Base-by-base conservation (phyloP, 2,329 filamentous ascomycete species). In the Dactylellina leptospora region DNA sequence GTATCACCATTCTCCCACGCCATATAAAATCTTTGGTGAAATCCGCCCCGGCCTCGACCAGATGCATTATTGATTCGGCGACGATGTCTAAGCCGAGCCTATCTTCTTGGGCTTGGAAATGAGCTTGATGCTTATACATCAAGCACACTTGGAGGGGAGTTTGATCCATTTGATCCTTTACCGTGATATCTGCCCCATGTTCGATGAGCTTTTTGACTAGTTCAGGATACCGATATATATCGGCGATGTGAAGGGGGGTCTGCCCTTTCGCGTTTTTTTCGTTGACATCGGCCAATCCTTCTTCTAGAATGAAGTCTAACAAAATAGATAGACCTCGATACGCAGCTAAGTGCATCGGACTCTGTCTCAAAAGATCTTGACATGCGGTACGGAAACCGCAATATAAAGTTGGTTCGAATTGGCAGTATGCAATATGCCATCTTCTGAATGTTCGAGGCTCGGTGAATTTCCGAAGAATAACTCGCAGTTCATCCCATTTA, bases 401-500 rank as follows among this genome's bases (percentile, higher is more conserved):
- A n/a, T n/a, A n/a, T n/a, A n/a, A n/a, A n/a, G n/a, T n/a, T n/a
- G n/a, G n/a, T n/a, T n/a, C n/a, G 4, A 10, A 36, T 36, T 36
- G 30, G 30, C 30, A 9, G 10, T n/a, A 36, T 36, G 10, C 10
- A 2, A n/a, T 36, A 9, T 9, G 10, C 30, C 30, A 36, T n/a
- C 10, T n/a, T 36, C 30, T 36, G 4, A 36, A 36, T 20, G n/a
- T 20, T 2, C 8, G 8, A 2, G 10, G 2, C n/a, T 11, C n/a
- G 16, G 18, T 18, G 20, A 66, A 66, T 30, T 56, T 33, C 6
- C 23, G 13, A 10, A 58, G 22, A 20, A 56, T 58, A 36, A 1
- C 5, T 51, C 61, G 58, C 23, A 64, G 58, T 38, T 18, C 28
- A 9, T 33, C 27, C 59, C 59, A 63, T 40, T 55, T 55, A 20